phyloP scores from a whole-genome alignment of 2,329 filamentous ascomycete species.

The Aureobasidium leucospermi region DNA sequence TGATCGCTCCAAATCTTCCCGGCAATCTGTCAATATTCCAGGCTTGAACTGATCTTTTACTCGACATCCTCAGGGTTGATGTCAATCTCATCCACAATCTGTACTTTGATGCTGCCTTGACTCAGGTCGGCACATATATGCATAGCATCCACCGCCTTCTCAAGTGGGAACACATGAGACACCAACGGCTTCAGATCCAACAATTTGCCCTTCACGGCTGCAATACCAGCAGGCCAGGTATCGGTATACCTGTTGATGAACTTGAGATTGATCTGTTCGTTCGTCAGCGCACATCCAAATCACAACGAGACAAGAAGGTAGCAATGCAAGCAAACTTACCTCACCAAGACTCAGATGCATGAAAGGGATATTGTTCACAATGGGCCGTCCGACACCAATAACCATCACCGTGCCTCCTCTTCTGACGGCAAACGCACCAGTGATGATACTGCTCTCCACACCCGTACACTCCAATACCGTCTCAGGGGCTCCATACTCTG shows the following conservation, averaged over 20 bases:
- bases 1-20: no score
- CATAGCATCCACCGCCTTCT: conserved; percentile 53
- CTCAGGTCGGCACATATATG: conserved; percentile 45
- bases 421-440: conserved; percentile 21
- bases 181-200: conserved; percentile 56
- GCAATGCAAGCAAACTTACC: conserved; percentile 11
- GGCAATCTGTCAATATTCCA: background rate
- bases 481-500: conserved; percentile 18
- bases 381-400: conserved; percentile 28
- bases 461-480: conserved; percentile 30
- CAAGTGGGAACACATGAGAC: conserved; percentile 56
- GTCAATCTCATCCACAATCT: conserved; percentile 32
- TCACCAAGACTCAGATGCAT: conserved; percentile 30
- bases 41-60: background rate
- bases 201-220: conserved; percentile 51
- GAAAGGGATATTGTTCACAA: conserved; percentile 30
- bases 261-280: conserved; percentile 45
- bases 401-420: conserved; percentile 30
- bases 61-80: background rate
- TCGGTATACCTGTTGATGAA: conserved; percentile 67
- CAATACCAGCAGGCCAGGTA: conserved; percentile 61
- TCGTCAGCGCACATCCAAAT: background rate
- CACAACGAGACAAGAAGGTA: background rate
- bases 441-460: conserved; percentile 27
- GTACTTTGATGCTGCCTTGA: conserved; percentile 53